Percentiles rank a stretch among this genome's conserved stretches.
Conservation (phyloP, 2,329 filamentous ascomycete species). For the Rutstroemia sp. region DNA sequence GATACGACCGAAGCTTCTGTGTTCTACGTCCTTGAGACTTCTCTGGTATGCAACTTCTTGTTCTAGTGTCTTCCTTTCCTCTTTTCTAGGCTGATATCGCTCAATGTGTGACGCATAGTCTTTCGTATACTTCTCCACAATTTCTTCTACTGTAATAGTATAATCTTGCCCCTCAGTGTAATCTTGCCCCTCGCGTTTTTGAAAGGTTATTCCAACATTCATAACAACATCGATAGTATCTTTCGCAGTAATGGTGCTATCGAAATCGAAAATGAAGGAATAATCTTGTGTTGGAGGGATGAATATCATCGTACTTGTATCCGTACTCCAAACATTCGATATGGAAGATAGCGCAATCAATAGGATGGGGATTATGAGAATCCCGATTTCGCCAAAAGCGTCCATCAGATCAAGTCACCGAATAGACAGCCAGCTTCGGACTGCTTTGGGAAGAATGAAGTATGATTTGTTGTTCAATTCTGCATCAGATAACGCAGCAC, state of each 20-base stretch:
- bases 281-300: background rate
- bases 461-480: too few species aligned
- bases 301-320: background rate
- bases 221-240: constrained; percentile 24
- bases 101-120: constrained; percentile 15
- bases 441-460: too few species aligned
- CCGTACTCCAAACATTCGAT: too few species aligned
- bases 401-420: too few species aligned
- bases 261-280: constrained; percentile 27
- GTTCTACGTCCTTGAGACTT: constrained; percentile 20
- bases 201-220: constrained; percentile 13
- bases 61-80: constrained; percentile 13
- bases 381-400: background rate
- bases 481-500: background rate
- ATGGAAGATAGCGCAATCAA: too few species aligned
- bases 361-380: too few species aligned
- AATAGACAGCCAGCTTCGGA: too few species aligned
- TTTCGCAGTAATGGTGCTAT: constrained; percentile 27
- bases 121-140: constrained; percentile 16
- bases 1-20: constrained; percentile 21
- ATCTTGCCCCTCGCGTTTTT: constrained; percentile 10
- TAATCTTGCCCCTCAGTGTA: too few species aligned
- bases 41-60: constrained; percentile 18
- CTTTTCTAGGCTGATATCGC: constrained; percentile 14
- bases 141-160: constrained; percentile 8